Evolutionary conservation across 306 rosid species (phyloP).

Genomic region (Begonia peltatifolia): DNA sequence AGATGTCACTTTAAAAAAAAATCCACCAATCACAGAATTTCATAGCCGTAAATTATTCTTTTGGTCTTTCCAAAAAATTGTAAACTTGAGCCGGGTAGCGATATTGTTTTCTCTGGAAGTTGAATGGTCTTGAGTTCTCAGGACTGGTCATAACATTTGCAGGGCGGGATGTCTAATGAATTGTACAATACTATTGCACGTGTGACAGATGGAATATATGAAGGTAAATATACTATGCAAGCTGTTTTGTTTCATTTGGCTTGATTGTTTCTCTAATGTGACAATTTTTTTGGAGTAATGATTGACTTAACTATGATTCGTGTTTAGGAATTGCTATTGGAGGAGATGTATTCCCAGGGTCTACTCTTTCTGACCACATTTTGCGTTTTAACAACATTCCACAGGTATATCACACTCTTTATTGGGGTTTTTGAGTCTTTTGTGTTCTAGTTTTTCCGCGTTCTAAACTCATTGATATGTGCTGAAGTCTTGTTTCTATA

Average conservation of each 20-base stretch:
- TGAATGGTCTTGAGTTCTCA: too few relatives aligned
- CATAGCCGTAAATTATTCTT: too few relatives aligned
- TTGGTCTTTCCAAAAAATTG: too few relatives aligned
- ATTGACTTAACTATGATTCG: conserved; percentile 1
- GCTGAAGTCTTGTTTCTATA: too few relatives aligned
- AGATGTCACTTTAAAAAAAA: too few relatives aligned
- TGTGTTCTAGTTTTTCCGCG: not conserved
- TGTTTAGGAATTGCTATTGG: conserved; percentile 87
- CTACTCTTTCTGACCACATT: conserved; percentile 96
- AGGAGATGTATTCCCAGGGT: conserved; percentile 98
- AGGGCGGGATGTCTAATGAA: conserved; percentile 99
- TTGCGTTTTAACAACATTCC: conserved; percentile 98
- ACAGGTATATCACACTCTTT: conserved; percentile 31
- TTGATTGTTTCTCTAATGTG: not conserved
- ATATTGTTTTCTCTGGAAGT: too few relatives aligned
- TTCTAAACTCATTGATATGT: too few relatives aligned
- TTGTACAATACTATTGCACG: conserved; percentile 83
- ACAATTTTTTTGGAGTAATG: not conserved
- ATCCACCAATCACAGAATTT: too few relatives aligned
- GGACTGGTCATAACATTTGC: conserved; percentile 10
- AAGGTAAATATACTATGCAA: conserved; percentile 42
- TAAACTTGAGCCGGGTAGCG: too few relatives aligned
- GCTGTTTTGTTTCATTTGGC: not conserved
- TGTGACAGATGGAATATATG: conserved; percentile 91
- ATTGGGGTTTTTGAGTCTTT: not conserved